phyloP scores from a whole-genome alignment of 2,329 filamentous ascomycete genomes.

The Trichoderma semiorbis region DNA sequence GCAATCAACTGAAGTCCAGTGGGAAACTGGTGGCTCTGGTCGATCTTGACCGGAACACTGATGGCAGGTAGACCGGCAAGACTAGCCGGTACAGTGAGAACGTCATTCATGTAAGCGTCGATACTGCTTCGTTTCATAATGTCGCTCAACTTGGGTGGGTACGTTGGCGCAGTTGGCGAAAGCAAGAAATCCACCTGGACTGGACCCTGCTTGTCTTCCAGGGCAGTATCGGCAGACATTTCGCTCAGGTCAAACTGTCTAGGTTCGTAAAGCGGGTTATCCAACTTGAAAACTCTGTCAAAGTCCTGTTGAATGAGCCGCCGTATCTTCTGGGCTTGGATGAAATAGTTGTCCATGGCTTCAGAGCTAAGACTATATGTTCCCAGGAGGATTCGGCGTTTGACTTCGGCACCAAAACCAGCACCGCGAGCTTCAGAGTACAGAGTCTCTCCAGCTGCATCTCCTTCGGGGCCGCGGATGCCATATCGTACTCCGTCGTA shows the following conservation, averaged over 20 bases:
- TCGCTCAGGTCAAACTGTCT: conserved; percentile 57
- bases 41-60: conserved; percentile 61
- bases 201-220: conserved; percentile 56
- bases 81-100: conserved; percentile 93
- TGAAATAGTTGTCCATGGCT: conserved; percentile 94
- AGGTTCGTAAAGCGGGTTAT: conserved; percentile 62
- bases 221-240: conserved; percentile 50
- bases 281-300: conserved; percentile 67
- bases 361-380: conserved; percentile 86
- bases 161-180: conserved; percentile 79
- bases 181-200: conserved; percentile 78
- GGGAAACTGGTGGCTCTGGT: conserved; percentile 31
- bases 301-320: conserved; percentile 84
- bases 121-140: conserved; percentile 55
- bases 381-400: conserved; percentile 81
- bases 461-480: conserved; percentile 47
- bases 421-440: conserved; percentile 72
- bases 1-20: conserved; percentile 71
- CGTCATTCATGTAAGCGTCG: conserved; percentile 87
- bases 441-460: conserved; percentile 59
- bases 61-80: conserved; percentile 86
- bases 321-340: conserved; percentile 86
- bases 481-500: conserved; percentile 98
- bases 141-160: conserved; percentile 62
- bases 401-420: conserved; percentile 81